These are phyloP conservation scores for Piper longum DNA, from an alignment of 164 flowering plant species.

Conservation along the genomic window DNA sequence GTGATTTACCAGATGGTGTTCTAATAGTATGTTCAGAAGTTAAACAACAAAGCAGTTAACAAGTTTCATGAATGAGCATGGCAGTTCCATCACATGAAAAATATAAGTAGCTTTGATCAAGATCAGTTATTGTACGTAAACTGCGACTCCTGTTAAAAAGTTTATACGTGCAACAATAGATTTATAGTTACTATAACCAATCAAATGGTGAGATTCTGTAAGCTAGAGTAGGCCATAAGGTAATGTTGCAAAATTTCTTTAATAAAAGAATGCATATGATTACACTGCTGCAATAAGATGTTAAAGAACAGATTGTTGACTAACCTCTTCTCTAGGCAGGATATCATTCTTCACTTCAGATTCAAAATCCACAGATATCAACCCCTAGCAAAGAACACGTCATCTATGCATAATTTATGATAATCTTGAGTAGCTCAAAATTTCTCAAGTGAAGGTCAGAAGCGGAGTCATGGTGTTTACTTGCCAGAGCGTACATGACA, in stretches of 20 bases:
- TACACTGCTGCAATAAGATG: background rate
- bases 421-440: background rate
- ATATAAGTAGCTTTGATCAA: no score
- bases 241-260: background rate
- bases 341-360: slow-evolving; percentile 90
- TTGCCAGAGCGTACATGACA: slow-evolving; percentile 83
- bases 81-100: background rate
- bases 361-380: slow-evolving; percentile 53
- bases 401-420: background rate
- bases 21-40: background rate
- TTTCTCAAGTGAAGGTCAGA: slow-evolving; percentile 3
- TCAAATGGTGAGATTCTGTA: no score
- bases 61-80: background rate
- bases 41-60: background rate
- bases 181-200: no score
- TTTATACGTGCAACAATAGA: no score
- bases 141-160: no score
- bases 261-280: background rate
- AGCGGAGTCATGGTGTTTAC: slow-evolving; percentile 51
- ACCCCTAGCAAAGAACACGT: slow-evolving; percentile 25
- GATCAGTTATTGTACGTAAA: no score
- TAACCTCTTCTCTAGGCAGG: slow-evolving; percentile 83
- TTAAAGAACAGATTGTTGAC: background rate
- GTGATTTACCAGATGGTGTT: background rate
- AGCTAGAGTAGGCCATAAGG: background rate